phyloP scores from a whole-genome alignment of 352 stramenopile species.

The Pythium vanterpoolii region DNA sequence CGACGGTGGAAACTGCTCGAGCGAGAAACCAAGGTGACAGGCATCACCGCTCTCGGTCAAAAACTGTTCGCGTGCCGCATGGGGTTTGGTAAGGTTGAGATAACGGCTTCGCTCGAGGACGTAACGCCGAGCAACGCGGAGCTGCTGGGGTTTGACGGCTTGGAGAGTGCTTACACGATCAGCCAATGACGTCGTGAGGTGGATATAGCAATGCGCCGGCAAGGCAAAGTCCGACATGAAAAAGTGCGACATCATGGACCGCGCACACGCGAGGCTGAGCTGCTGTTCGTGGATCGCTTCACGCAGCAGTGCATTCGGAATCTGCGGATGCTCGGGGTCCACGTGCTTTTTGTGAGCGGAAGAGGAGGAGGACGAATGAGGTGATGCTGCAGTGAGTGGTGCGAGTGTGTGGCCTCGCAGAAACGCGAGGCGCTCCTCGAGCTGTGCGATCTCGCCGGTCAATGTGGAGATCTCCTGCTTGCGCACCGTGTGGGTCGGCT shows the following conservation, averaged over 20 bases:
- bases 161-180: slow-evolving; percentile 30
- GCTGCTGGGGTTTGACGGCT: slow-evolving; percentile 33
- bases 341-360: neutral
- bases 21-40: slow-evolving; percentile 36
- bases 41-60: slow-evolving; percentile 38
- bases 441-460: slow-evolving; percentile 9
- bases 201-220: slow-evolving; percentile 35
- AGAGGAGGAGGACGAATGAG: too few relatives aligned
- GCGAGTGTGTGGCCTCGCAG: slow-evolving; percentile 11
- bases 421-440: slow-evolving; percentile 16
- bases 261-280: slow-evolving; percentile 30
- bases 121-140: slow-evolving; percentile 34
- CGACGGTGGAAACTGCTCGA: slow-evolving; percentile 11
- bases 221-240: slow-evolving; percentile 14
- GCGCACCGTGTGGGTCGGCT: slow-evolving; percentile 18
- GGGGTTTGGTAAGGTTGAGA: slow-evolving; percentile 31
- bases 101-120: slow-evolving; percentile 45
- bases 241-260: slow-evolving; percentile 33
- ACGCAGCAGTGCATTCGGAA: slow-evolving; percentile 26
- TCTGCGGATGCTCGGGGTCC: slow-evolving; percentile 5
- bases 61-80: slow-evolving; percentile 39
- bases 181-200: slow-evolving; percentile 29
- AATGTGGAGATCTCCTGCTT: slow-evolving; percentile 18
- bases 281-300: slow-evolving; percentile 32
- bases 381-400: too few relatives aligned